phyloP scores from a whole-genome alignment of 371 early-diverging fungal species.

The Mortierella sp. region DNA sequence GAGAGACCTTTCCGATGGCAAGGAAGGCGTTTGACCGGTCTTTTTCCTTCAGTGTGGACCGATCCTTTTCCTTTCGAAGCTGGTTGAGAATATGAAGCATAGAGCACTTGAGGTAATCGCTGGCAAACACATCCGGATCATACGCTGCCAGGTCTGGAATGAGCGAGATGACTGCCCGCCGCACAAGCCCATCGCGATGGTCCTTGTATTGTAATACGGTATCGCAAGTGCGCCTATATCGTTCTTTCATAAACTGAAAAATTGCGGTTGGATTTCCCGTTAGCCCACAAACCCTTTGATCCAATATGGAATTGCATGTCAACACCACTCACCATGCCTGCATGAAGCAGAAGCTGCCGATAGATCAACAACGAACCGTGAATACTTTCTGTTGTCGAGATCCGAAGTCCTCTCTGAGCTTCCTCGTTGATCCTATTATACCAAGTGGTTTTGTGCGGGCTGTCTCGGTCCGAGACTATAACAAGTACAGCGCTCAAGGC shows the following conservation, averaged over 20 bases:
- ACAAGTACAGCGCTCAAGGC: slow-evolving; percentile 86
- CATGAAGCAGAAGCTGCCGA: slow-evolving; percentile 83
- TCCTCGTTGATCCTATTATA: slow-evolving; percentile 90
- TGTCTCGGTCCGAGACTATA: slow-evolving; percentile 87
- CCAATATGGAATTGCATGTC: background rate
- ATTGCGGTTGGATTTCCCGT: background rate
- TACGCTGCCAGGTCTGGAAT: slow-evolving; percentile 89
- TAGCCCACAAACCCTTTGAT: background rate
- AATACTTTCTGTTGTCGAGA: slow-evolving; percentile 81
- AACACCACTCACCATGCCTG: slow-evolving; percentile 76
- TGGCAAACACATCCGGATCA: slow-evolving; percentile 82
- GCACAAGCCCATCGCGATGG: slow-evolving; percentile 84
- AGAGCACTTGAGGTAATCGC: slow-evolving; percentile 75
- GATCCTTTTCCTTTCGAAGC: slow-evolving; percentile 84
- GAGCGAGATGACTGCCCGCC: slow-evolving; percentile 85
- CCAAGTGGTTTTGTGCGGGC: slow-evolving; percentile 73
- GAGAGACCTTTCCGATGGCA: slow-evolving; percentile 89
- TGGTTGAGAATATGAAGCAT: slow-evolving; percentile 84
- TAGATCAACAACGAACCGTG: slow-evolving; percentile 91
- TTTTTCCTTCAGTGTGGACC: slow-evolving; percentile 54
- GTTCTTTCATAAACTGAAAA: slow-evolving; percentile 83
- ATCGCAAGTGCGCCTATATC: slow-evolving; percentile 84
- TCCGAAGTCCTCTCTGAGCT: slow-evolving; percentile 79
- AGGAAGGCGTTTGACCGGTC: slow-evolving; percentile 72
- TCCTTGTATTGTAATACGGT: slow-evolving; percentile 84